These are phyloP conservation scores for Cryphonectria nitschkei DNA, from an alignment of 2,329 filamentous ascomycete genomes.

Conservation along the genomic window DNA sequence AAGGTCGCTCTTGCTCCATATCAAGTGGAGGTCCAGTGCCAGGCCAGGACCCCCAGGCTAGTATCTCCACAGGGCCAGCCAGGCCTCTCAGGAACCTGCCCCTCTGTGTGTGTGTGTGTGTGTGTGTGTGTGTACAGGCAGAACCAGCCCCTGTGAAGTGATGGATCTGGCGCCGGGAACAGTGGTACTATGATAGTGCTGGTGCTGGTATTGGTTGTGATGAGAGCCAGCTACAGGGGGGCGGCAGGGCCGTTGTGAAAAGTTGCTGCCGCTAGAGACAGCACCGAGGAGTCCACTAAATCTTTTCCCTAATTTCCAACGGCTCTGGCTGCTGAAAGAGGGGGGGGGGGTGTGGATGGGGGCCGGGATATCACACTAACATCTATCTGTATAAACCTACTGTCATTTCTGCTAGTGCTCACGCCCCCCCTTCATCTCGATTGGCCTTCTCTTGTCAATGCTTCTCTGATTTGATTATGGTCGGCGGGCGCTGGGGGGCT, in stretches of 20 bases:
- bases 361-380: not conserved
- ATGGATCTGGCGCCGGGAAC: not conserved
- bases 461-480: conserved; percentile 3
- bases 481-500: not conserved
- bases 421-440: not conserved
- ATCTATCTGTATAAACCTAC: no score
- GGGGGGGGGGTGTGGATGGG: not conserved
- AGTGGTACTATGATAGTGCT: not conserved
- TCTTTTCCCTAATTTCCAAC: conserved; percentile 4
- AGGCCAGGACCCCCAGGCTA: not conserved
- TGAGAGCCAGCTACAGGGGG: not conserved
- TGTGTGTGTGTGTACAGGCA: no score
- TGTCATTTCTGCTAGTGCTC: not conserved
- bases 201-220: not conserved
- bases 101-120: no score
- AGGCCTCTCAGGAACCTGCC: not conserved
- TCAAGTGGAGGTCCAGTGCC: conserved; percentile 1
- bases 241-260: conserved; percentile 8
- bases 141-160: not conserved
- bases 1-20: not conserved
- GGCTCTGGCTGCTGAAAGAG: not conserved
- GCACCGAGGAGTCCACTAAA: conserved; percentile 3
- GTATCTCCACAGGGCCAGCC: conserved; percentile 1
- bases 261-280: not conserved
- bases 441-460: not conserved